A percentile compares a stretch with the other conserved stretches of the same genome.
Conservation (phyloP, 2,329 filamentous ascomycete genomes). For the Diaporthe destruens region DNA sequence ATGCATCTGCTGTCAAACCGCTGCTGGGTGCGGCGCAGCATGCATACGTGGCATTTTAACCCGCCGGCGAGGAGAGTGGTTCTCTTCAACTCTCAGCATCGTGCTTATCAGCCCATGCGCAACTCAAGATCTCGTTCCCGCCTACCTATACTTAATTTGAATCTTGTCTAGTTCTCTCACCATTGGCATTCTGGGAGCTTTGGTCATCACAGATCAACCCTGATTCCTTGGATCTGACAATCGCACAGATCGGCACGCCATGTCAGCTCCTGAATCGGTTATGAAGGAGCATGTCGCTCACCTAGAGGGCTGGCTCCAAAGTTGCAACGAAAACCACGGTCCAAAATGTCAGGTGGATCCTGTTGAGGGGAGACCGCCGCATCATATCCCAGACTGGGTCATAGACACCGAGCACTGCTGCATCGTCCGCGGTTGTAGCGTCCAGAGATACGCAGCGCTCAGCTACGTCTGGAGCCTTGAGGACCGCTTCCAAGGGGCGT, state of each 20-base stretch:
- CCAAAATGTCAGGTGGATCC: neutral
- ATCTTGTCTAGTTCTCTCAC: too few relatives aligned
- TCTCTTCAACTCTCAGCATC: too few relatives aligned
- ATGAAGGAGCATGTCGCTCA: neutral
- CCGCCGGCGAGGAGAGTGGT: too few relatives aligned
- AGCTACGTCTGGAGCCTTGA: neutral
- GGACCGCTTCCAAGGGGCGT: too few relatives aligned
- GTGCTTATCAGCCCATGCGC: too few relatives aligned
- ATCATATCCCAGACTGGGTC: slow-evolving; percentile 22
- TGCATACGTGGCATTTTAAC: too few relatives aligned
- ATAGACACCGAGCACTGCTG: slow-evolving; percentile 3
- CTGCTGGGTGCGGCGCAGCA: too few relatives aligned
- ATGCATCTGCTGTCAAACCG: too few relatives aligned
- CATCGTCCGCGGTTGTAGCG: slow-evolving; percentile 1
- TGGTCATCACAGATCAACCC: too few relatives aligned
- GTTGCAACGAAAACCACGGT: neutral
- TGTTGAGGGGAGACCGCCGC: neutral
- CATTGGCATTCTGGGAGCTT: too few relatives aligned
- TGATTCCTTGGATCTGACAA: neutral
- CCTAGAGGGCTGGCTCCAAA: slow-evolving; percentile 2
- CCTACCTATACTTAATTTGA: too few relatives aligned
- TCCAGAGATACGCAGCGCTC: slow-evolving; percentile 14
- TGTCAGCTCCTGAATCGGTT: neutral
- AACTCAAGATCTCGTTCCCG: too few relatives aligned
- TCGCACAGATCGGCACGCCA: neutral